Evolutionary conservation across 306 rosid genomes (phyloP).

Genomic region (Trifolium subterraneum): DNA sequence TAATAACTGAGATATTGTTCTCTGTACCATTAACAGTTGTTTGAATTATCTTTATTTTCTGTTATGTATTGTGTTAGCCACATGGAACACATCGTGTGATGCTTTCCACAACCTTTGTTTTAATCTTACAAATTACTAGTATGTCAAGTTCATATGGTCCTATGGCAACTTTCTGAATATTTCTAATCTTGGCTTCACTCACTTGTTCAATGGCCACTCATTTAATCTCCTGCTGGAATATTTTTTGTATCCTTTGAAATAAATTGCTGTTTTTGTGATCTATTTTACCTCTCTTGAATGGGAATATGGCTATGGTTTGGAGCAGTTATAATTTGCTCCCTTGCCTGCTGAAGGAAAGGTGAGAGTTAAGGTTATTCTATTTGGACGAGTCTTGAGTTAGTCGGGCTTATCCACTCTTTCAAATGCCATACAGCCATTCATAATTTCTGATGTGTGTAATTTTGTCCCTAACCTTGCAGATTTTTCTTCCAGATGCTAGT

Average conservation of each 20-base stretch:
- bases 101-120: constrained; percentile 29
- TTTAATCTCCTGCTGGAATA: constrained; percentile 4
- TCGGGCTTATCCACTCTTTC: constrained; percentile 53
- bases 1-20: constrained; percentile 20
- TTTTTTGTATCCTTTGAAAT: constrained; percentile 29
- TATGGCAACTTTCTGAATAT: constrained; percentile 31
- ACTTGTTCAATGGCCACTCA: constrained; percentile 35
- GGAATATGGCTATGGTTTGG: constrained; percentile 31
- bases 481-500: constrained; percentile 71
- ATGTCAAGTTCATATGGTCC: constrained; percentile 37
- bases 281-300: constrained; percentile 25
- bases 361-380: constrained; percentile 46
- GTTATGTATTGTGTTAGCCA: constrained; percentile 13
- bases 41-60: neutral
- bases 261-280: constrained; percentile 21
- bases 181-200: constrained; percentile 29
- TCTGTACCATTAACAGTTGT: neutral
- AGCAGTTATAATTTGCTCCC: constrained; percentile 29
- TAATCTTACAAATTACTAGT: constrained; percentile 1
- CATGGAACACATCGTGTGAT: constrained; percentile 6
- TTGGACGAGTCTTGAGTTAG: constrained; percentile 50
- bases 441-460: constrained; percentile 62
- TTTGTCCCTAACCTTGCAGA: constrained; percentile 76
- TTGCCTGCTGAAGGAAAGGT: constrained; percentile 44
- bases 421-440: constrained; percentile 46